Conservation (phyloP, 805 yeast genomes). For the Monosporozyma siamensis region DNA sequence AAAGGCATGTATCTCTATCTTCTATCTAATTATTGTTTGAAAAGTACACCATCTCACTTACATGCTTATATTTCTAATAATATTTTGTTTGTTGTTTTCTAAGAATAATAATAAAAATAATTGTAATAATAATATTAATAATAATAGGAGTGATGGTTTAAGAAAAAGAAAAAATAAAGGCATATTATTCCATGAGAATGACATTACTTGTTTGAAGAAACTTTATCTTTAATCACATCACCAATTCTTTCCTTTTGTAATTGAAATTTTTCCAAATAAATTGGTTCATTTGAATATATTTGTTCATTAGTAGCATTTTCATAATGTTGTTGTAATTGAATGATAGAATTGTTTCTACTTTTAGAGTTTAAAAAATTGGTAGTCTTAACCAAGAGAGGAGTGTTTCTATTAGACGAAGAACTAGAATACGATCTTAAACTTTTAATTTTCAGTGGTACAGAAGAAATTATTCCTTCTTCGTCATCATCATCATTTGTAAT, state of each 20-base stretch:
- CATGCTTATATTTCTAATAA: neutral
- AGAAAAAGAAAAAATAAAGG: too few species aligned
- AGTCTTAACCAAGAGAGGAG: neutral
- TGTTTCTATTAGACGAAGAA: constrained; percentile 3
- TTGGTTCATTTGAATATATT: neutral
- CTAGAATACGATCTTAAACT: constrained; percentile 15
- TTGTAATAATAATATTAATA: too few species aligned
- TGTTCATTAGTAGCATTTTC: neutral
- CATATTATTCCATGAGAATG: too few species aligned
- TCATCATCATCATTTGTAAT: neutral
- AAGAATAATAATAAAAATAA: constrained; percentile 1
- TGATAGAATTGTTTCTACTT: neutral
- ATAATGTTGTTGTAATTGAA: constrained; percentile 2
- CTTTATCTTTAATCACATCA: constrained; percentile 17
- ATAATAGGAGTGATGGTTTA: too few species aligned
- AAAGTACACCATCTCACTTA: neutral
- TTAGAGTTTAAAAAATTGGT: neutral
- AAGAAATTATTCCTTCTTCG: neutral
- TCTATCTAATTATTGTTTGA: neutral
- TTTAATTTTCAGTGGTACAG: constrained; percentile 8
- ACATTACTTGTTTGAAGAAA: constrained; percentile 6
- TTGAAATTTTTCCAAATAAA: constrained; percentile 3
- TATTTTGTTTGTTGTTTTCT: neutral
- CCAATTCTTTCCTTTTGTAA: constrained; percentile 21
- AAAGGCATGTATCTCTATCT: too few species aligned